Percentiles rank a stretch among this genome's conserved stretches.
phyloP scores from a whole-genome alignment of 345 rosid genomes.

The Pseudoturritis turrita region DNA sequence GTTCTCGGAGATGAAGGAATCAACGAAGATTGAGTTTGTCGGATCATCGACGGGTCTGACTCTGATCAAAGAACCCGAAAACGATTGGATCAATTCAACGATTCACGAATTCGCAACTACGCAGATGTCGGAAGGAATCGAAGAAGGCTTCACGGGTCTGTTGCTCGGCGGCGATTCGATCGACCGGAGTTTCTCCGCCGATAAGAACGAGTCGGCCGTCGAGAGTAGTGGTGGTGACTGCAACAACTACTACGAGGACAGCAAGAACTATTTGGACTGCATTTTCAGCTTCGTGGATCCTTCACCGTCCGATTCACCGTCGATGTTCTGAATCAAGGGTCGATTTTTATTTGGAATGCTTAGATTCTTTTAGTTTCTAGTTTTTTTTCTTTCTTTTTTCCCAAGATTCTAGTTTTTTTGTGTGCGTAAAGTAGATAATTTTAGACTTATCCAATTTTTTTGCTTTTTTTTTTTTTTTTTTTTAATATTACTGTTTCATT shows the following conservation, averaged over 20 bases:
- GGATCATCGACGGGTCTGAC: constrained; percentile 44
- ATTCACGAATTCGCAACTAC: constrained; percentile 24
- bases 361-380: background rate
- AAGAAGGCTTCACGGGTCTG: constrained; percentile 78
- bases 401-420: too few species aligned
- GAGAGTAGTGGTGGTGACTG: constrained; percentile 29
- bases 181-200: constrained; percentile 14
- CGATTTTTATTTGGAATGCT: constrained; percentile 3
- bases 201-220: constrained; percentile 18
- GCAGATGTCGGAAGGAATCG: constrained; percentile 32
- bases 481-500: background rate
- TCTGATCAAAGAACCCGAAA: constrained; percentile 57
- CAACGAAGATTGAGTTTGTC: constrained; percentile 47
- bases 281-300: constrained; percentile 86
- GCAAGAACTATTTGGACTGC: constrained; percentile 85
- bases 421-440: background rate
- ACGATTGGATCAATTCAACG: constrained; percentile 49
- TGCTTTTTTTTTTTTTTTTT: background rate
- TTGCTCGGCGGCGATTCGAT: constrained; percentile 52
- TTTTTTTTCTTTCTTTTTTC: too few species aligned
- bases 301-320: constrained; percentile 66
- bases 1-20: constrained; percentile 50
- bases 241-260: constrained; percentile 60
- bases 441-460: background rate
- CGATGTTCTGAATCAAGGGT: constrained; percentile 28